Percentiles rank a stretch among this genome's conserved stretches.
Evolutionary conservation across 495 filamentous ascomycete genomes (phyloP).

Genomic region (Echria macrotheca): DNA sequence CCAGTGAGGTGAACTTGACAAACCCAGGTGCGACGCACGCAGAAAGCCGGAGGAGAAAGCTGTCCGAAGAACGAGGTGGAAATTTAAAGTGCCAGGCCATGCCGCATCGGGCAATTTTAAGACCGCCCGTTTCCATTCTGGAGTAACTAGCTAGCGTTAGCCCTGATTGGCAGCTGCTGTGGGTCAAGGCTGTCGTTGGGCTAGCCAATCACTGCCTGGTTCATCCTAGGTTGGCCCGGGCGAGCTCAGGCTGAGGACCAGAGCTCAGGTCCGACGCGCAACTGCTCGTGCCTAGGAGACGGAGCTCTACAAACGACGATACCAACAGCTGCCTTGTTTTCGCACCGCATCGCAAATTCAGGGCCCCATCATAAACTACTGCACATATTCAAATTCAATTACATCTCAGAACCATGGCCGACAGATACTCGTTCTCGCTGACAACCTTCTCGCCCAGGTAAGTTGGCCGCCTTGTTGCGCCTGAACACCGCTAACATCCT

Average conservation of each 20-base stretch:
- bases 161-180: constrained; percentile 1
- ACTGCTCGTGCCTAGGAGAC: constrained; percentile 26
- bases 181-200: not conserved
- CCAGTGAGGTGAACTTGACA: no score
- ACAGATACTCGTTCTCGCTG: constrained; percentile 98
- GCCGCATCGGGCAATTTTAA: not conserved
- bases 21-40: no score
- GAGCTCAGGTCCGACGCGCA: constrained; percentile 29
- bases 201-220: constrained; percentile 11
- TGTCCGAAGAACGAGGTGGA: no score
- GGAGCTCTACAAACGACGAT: constrained; percentile 17
- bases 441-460: constrained; percentile 99
- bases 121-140: no score
- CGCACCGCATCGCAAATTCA: not conserved
- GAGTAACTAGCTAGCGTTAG: no score
- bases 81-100: constrained; percentile 5
- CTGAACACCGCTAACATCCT: constrained; percentile 19
- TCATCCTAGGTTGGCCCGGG: constrained; percentile 24
- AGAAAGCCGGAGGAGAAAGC: no score
- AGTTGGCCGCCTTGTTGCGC: constrained; percentile 22
- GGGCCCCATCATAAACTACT: not conserved
- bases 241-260: constrained; percentile 17
- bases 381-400: not conserved
- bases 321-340: constrained; percentile 13
- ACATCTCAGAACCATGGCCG: constrained; percentile 63